These are phyloP conservation scores for Urtica urens DNA, from an alignment of 306 rosid species.

Conservation along the genomic window DNA sequence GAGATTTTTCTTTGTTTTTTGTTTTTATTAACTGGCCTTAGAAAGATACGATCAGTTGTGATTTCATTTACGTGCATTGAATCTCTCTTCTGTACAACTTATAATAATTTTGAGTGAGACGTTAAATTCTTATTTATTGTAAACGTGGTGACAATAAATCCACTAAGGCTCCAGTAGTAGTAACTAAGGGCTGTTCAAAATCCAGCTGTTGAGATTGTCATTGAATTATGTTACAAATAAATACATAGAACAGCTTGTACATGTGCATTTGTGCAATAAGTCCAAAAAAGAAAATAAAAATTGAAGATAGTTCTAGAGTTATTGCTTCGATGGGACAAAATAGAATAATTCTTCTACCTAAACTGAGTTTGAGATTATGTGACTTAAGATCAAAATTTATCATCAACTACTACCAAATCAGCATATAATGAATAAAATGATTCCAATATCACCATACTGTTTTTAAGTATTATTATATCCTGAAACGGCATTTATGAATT, in stretches of 20 bases:
- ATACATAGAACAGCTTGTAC: not conserved
- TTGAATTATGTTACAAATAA: not conserved
- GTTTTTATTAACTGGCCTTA: not conserved
- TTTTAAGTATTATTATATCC: too few relatives aligned
- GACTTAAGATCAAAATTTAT: too few relatives aligned
- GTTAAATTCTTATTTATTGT: not conserved
- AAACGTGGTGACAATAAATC: slow-evolving; percentile 1
- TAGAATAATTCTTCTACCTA: too few relatives aligned
- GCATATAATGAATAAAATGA: too few relatives aligned
- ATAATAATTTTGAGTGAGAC: not conserved
- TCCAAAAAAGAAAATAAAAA: too few relatives aligned
- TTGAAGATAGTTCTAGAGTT: too few relatives aligned
- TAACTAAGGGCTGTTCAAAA: not conserved
- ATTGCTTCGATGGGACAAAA: too few relatives aligned
- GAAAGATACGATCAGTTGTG: too few relatives aligned
- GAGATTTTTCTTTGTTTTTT: not conserved
- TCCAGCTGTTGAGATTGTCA: not conserved
- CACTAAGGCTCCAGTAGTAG: not conserved
- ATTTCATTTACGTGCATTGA: not conserved
- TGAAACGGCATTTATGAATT: too few relatives aligned
- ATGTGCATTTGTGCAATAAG: not conserved
- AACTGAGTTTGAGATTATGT: too few relatives aligned
- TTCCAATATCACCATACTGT: too few relatives aligned
- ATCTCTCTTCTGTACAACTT: not conserved
- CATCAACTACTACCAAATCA: too few relatives aligned